Evolutionary conservation across 345 rosid genomes (phyloP), one percentile per base, ranked within the genome.

Genomic region (Arabidopsis suecica): DNA sequence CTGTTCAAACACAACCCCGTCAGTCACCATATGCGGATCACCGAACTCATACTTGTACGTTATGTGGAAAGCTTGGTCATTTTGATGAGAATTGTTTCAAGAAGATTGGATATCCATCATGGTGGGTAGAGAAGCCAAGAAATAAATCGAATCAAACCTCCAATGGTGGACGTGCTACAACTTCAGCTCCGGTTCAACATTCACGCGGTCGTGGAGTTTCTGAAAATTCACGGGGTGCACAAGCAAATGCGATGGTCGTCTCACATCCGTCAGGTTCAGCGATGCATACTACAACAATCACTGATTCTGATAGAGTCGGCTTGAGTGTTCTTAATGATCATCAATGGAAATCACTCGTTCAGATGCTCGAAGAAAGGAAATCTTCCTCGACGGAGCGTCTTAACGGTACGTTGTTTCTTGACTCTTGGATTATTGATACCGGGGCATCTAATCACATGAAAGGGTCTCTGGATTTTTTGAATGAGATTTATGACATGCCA

Each of bases 371-470:
- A 0, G 30, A 59, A 0, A 0, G 5, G 0, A 9, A 16, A 9
- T 2, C 25, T 0, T 0, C 1, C 1, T 7, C 61, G 0, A 1
- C 6, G 0, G 4, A 0, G 0, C 3, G 6, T 0, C 30, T 2
- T 0, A 8, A 2, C 0, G 65, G 33, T 38, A 60, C 1, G 48
- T 60, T 0, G 10, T 38, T 38, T 6, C 0, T 6, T 20, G 9
- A 34, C 9, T 59, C 48, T 6, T 38, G 65, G 65, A 37, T 60
- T 1, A 60, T 60, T 10, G 32, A 60, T 20, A 60, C 47, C 0
- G 9, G 32, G 0, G 47, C 47, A 0, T 36, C 65, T 0, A 18
- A 49, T 12, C 47, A 41, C n/a, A 41, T 3, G n/a, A 41, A n/a
- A 0, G 47, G 47, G 3, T 11, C 47, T 41, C 8, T 12, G n/a